Evolutionary conservation across 371 early-diverging fungal species (phyloP).

Genomic region (Rhizopus arrhizus): DNA sequence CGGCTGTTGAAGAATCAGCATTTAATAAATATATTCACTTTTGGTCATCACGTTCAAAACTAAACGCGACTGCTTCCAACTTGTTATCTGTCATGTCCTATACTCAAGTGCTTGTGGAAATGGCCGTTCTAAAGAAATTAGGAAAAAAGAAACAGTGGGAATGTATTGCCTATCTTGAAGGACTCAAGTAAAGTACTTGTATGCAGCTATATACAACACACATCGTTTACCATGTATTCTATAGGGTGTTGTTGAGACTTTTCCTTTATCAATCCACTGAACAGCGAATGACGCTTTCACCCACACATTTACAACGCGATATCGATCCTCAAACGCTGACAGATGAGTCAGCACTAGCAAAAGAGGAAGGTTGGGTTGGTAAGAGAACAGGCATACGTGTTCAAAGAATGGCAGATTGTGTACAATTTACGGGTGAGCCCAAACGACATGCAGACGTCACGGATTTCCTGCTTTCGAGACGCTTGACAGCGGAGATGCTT

Average conservation of each 20-base stretch:
- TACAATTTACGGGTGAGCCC: not conserved
- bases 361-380: slow-evolving; percentile 42
- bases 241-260: slow-evolving; percentile 63
- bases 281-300: slow-evolving; percentile 68
- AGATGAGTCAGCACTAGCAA: not conserved
- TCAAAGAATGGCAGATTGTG: not conserved
- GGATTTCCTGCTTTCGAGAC: slow-evolving; percentile 66
- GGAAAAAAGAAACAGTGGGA: slow-evolving; percentile 70
- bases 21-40: slow-evolving; percentile 81
- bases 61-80: slow-evolving; percentile 61
- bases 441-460: slow-evolving; percentile 54
- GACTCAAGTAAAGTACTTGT: slow-evolving; percentile 64
- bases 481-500: slow-evolving; percentile 63
- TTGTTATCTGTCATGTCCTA: slow-evolving; percentile 74
- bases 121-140: slow-evolving; percentile 75
- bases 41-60: slow-evolving; percentile 49
- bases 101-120: slow-evolving; percentile 84
- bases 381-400: slow-evolving; percentile 43
- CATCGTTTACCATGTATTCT: not conserved
- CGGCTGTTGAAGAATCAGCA: slow-evolving; percentile 54
- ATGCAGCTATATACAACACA: too few species aligned
- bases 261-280: slow-evolving; percentile 60
- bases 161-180: slow-evolving; percentile 69
- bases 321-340: slow-evolving; percentile 59
- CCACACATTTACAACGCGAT: slow-evolving; percentile 72